These are phyloP conservation scores for Russula olivacea DNA, from an alignment of 768 basidiomycete species.

Conservation along the genomic window DNA sequence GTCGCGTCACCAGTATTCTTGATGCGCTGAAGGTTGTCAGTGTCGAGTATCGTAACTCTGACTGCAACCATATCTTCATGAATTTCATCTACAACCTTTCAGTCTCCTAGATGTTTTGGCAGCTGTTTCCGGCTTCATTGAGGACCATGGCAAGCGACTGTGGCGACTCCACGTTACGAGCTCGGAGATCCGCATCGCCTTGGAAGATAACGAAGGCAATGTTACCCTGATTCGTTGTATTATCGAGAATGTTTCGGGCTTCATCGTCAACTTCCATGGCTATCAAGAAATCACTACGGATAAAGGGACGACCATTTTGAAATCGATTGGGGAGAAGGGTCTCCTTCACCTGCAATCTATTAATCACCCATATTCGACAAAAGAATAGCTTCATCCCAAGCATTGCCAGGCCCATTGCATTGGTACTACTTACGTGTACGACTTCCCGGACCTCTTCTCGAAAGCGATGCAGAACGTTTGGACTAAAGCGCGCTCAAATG, in stretches of 20 bases:
- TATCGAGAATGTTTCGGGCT: slow-evolving; percentile 98
- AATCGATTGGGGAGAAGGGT: slow-evolving; percentile 97
- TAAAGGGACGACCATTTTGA: slow-evolving; percentile 90
- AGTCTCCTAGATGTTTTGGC: slow-evolving; percentile 91
- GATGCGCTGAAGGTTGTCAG: slow-evolving; percentile 94
- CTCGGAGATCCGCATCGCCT: slow-evolving; percentile 90
- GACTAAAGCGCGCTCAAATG: slow-evolving; percentile 59
- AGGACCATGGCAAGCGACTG: slow-evolving; percentile 94
- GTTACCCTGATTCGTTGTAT: slow-evolving; percentile 94
- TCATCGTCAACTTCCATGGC: slow-evolving; percentile 96
- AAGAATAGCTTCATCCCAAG: slow-evolving; percentile 96
- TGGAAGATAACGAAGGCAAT: slow-evolving; percentile 94
- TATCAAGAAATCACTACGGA: slow-evolving; percentile 98
- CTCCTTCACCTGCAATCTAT: slow-evolving; percentile 95
- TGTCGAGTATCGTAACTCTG: slow-evolving; percentile 83
- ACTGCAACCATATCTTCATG: slow-evolving; percentile 98
- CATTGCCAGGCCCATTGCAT: slow-evolving; percentile 98
- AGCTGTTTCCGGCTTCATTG: slow-evolving; percentile 98
- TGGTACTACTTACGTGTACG: slow-evolving; percentile 98
- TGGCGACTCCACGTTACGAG: slow-evolving; percentile 98
- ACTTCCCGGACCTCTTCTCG: slow-evolving; percentile 98
- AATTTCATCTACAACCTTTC: slow-evolving; percentile 97
- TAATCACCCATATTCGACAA: slow-evolving; percentile 89
- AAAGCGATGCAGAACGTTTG: slow-evolving; percentile 94
- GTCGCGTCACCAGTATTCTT: slow-evolving; percentile 87